These are phyloP conservation scores for Hypholoma sublateritium DNA, from an alignment of 768 basidiomycete genomes.

Conservation along the genomic window DNA sequence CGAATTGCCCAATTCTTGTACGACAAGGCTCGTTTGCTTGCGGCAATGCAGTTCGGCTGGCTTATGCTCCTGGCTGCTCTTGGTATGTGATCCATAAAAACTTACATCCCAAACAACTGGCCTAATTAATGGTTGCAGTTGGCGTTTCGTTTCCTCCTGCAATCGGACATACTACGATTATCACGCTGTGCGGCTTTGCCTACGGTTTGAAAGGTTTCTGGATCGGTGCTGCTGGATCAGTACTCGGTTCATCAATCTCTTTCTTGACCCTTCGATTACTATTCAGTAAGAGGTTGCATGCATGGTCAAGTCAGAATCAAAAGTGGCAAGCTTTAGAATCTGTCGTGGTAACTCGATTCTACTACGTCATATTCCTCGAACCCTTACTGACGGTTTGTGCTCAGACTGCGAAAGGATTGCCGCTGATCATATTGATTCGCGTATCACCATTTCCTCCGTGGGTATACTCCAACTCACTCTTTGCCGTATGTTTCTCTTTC, in stretches of 20 bases:
- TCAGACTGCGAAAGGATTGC: constrained; percentile 73
- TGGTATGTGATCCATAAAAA: constrained; percentile 36
- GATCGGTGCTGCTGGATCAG: constrained; percentile 58
- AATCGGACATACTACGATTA: constrained; percentile 65
- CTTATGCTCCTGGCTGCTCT: constrained; percentile 50
- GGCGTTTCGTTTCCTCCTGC: constrained; percentile 57
- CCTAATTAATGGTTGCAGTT: constrained; percentile 27
- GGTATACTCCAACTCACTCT: constrained; percentile 83
- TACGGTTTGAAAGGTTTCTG: constrained; percentile 79
- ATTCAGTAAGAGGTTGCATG: constrained; percentile 53
- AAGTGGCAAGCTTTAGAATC: constrained; percentile 80
- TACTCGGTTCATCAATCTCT: constrained; percentile 61
- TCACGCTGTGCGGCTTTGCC: constrained; percentile 77
- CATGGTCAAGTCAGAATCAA: constrained; percentile 61
- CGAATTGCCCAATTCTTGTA: constrained; percentile 71
- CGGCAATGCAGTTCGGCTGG: constrained; percentile 61
- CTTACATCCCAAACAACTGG: not conserved
- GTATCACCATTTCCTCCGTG: constrained; percentile 84
- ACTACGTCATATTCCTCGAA: not conserved
- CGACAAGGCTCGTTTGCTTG: constrained; percentile 63
- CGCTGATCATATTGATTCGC: constrained; percentile 80
- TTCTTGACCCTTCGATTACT: constrained; percentile 62
- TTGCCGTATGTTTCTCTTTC: constrained; percentile 52
- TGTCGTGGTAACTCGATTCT: constrained; percentile 57
- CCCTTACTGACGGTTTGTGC: not conserved